Evolutionary conservation across 495 filamentous ascomycete genomes (phyloP).

Genomic region (Aspergillus mulundensis): DNA sequence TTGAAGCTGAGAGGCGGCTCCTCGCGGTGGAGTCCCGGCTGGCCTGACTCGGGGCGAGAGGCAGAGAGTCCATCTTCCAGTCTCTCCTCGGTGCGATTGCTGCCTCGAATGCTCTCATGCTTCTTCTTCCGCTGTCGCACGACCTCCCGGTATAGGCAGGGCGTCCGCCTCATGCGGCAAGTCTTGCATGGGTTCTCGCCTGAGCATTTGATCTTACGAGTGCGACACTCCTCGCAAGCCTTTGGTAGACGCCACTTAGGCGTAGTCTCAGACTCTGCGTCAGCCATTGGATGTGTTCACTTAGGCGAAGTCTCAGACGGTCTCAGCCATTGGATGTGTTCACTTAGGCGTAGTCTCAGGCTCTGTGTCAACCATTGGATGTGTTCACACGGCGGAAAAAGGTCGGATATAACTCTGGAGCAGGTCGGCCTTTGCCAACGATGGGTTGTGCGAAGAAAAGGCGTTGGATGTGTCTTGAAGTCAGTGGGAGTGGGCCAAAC

Average conservation of each 20-base stretch:
- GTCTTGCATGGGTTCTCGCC: slow-evolving; percentile 41
- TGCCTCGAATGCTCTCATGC: slow-evolving; percentile 13
- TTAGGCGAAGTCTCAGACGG: no score
- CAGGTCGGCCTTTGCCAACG: not conserved
- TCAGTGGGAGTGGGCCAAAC: no score
- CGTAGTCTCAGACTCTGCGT: slow-evolving; percentile 16
- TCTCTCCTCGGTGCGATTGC: not conserved
- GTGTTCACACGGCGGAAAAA: no score
- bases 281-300: no score
- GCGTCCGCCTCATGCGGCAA: slow-evolving; percentile 32
- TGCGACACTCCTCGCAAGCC: slow-evolving; percentile 43
- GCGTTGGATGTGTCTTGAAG: not conserved
- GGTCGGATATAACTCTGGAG: not conserved
- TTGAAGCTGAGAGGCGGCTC: slow-evolving; percentile 30
- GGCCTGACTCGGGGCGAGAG: slow-evolving; percentile 14
- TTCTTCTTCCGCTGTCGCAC: slow-evolving; percentile 40
- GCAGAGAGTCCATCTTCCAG: slow-evolving; percentile 6
- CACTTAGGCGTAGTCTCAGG: slow-evolving; percentile 20
- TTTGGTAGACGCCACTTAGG: slow-evolving; percentile 39
- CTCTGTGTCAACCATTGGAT: slow-evolving; percentile 30
- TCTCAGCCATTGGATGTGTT: no score
- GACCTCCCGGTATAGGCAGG: slow-evolving; percentile 38
- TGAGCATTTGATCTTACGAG: slow-evolving; percentile 44
- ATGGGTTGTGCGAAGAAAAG: not conserved
- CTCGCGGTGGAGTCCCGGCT: slow-evolving; percentile 10